Evolutionary conservation across 345 rosid species (phyloP), one percentile per base, ranked within the genome.

Genomic region (Salix koriyanagi): DNA sequence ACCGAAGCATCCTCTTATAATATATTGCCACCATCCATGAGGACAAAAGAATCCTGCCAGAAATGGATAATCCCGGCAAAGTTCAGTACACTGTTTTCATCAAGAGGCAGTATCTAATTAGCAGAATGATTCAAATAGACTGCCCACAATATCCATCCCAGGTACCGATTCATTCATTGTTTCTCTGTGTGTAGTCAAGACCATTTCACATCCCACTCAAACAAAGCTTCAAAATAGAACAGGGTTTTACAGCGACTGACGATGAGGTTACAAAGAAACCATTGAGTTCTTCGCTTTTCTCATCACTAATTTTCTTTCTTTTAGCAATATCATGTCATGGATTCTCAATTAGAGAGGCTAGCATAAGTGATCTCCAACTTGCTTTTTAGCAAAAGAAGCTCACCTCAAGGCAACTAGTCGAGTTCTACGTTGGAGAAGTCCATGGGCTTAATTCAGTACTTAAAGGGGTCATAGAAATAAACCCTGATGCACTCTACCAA

Each of bases 401-500:
- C 26, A 88, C 91, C 25, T 90, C 95, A 13, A 87, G 83, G 84
- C 85, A 89, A 42, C 89, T 90, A 7, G 89, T 86, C 0, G 78
- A 87, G 84, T 87, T 87, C 39, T 89, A 74, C 42, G 5, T 62
- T 23, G 68, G 77, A 61, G 77, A 80, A 81, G 90, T 89, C 78
- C 73, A 32, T 1, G 79, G 75, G 23, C 90, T 89, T 70, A 89
- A 92, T 34, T 87, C 86, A 11, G 42, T 82, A 39, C 87, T 94
- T 13, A 65, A 77, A 42, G 93, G 89, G 4, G 83, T 91, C 74
- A 90, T 91, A 15, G 93, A 94, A 85, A 82, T 86, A 5, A 92
- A 94, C 79, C 97, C 96, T 1, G 93, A 89, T 65, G 96, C 94
- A 0, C 66, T 88, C 32, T 18, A 37, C 42, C 82, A 84, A 80